phyloP scores from a whole-genome alignment of 148 eudicot genomes.

The Vaccinium corymbosum region DNA sequence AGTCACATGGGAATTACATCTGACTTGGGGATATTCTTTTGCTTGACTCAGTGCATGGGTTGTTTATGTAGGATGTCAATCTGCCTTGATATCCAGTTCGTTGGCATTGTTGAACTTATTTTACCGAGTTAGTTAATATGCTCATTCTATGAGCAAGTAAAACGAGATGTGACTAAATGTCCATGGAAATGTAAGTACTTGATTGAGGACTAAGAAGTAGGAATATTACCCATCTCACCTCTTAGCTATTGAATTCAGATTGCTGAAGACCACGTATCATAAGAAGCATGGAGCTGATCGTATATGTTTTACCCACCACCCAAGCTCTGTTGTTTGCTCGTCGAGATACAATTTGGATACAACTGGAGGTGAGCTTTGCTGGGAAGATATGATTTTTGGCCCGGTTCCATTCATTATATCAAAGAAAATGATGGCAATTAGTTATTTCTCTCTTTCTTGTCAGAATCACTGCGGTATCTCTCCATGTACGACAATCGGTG shows the following conservation, averaged over 20 bases:
- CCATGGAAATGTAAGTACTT: neutral
- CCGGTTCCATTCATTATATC: neutral
- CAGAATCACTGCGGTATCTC: constrained; percentile 87
- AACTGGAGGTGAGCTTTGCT: constrained; percentile 54
- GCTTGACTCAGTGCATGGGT: neutral
- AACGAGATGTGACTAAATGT: neutral
- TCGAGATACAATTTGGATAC: constrained; percentile 74
- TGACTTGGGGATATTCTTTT: neutral
- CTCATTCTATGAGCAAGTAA: constrained; percentile 6
- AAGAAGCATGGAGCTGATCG: constrained; percentile 95
- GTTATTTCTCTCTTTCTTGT: constrained; percentile 18
- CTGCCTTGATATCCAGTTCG: constrained; percentile 1
- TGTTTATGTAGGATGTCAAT: neutral
- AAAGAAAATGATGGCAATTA: constrained; percentile 5
- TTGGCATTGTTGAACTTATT: neutral
- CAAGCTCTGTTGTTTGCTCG: constrained; percentile 80
- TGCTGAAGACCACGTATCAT: constrained; percentile 91
- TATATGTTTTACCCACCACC: constrained; percentile 96
- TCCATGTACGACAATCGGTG: constrained; percentile 94
- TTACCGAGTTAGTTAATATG: neutral
- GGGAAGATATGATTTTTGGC: neutral
- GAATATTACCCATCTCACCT: constrained; percentile 5
- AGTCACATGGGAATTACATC: neutral
- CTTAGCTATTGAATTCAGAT: constrained; percentile 41
- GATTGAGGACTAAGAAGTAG: neutral